Conservation (phyloP, 345 rosid species). For the Syzygium aqueum region DNA sequence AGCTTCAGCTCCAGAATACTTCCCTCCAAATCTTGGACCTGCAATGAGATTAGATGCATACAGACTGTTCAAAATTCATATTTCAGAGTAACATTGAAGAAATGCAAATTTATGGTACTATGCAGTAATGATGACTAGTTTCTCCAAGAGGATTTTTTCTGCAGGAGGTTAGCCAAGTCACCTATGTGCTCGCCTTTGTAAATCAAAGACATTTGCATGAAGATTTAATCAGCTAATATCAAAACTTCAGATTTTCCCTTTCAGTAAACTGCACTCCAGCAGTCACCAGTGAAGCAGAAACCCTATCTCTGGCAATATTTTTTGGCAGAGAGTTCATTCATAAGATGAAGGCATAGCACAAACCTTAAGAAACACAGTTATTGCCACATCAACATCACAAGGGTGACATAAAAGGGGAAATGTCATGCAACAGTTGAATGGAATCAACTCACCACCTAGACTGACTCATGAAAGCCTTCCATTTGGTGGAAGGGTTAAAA, state of each 20-base stretch:
- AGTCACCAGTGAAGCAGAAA: neutral
- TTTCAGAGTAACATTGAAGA: neutral
- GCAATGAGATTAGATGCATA: slow-evolving; percentile 11
- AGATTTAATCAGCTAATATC: neutral
- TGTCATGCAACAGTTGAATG: neutral
- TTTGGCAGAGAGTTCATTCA: neutral
- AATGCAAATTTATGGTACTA: neutral
- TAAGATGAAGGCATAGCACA: neutral
- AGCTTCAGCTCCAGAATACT: slow-evolving; percentile 71
- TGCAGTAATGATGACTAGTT: neutral
- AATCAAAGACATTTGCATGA: neutral
- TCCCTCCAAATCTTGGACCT: slow-evolving; percentile 65
- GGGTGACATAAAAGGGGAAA: neutral
- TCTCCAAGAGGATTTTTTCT: neutral
- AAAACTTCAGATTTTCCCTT: neutral
- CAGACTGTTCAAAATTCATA: neutral
- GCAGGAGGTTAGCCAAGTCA: neutral
- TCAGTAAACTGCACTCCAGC: neutral
- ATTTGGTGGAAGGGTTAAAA: neutral
- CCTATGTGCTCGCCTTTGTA: neutral
- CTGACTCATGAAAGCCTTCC: neutral
- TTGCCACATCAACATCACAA: neutral
- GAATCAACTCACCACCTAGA: neutral
- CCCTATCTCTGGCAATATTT: neutral
- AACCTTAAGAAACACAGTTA: neutral